Base-by-base conservation (phyloP, 78 protist species). In the Dictyostelium firmibasis region DNA sequence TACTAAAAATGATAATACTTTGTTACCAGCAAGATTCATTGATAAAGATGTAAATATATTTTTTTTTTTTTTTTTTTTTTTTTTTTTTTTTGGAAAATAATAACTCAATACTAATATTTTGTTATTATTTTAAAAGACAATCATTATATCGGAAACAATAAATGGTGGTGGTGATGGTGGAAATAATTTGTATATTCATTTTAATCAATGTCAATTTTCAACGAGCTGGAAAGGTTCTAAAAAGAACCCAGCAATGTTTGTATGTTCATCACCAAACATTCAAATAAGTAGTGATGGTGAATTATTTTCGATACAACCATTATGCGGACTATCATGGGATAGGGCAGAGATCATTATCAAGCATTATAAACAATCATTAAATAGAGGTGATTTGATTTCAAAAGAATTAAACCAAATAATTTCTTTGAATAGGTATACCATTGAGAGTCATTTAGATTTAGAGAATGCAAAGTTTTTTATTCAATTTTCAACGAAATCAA, bases 241-340 rank as follows among this genome's bases (percentile, higher is more conserved):
- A 18, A 44, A 53, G 9, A 89, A 89, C 47, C 81, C 81, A 81
- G 78, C 87, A n/a, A 13, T 89, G n/a, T 89, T 89, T 81, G 72
- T 89, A 33, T 27, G 38, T 47, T 35, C 78, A n/a, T 31, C 70
- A 43, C 94, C 94, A 27, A 62, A 43, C 13, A 89, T 89, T 69
- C 94, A 89, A 47, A 89, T 89, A n/a, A 69, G 86, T 25, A 89
- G 81, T 5, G 94, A 89, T 69, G 94, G 85, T 5, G 94, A 89
- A 35, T 50, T 89, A 7, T 64, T 33, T 35, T 70, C 41, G 23
- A 81, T 89, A 18, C 94, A 89, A 81, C 94, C 94, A 47, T 70
- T 89, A 1, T 89, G 94, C 47, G 50, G 50, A 31, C 16, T 81
- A 20, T 8, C 31, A 36, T 89, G 94, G 94, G 75, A 89, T 25